Evolutionary conservation across 2,329 filamentous ascomycete species (phyloP), one percentile per base, ranked within the genome.

Genomic region (Amauroascus verrucosus): DNA sequence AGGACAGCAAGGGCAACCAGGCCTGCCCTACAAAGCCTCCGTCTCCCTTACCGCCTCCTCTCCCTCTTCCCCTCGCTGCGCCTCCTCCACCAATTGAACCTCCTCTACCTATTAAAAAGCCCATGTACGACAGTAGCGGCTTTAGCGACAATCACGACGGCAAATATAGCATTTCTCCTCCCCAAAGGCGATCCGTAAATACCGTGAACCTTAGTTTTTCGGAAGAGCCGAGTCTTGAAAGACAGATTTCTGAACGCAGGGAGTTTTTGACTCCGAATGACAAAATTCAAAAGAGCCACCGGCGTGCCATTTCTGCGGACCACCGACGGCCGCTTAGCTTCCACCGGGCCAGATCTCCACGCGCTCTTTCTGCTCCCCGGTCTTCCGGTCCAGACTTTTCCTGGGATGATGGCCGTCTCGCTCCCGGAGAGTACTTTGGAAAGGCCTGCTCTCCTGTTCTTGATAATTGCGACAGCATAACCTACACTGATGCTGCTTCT

Each of bases 231-330:
- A 66, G 64, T 14, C 58, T 71, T 30, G 65, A 67, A 43, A 67
- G 67, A 51, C 38, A 51, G 24, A 9, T 37, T 65, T 91, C 88
- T 26, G 90, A 95, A 69, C 78, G 80, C 58, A 79, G 88, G 60
- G 81, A 86, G 61, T 84, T 82, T 62, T 75, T 95, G 51, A 75
- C 84, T 55, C 82, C 86, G 43, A 75, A 82, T 40, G 74, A 83
- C 46, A 49, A 40, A 16, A 24, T 77, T 80, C 20, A 35, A 33
- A 38, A 30, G 5, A 79, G 81, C 30, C 70, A 76, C 24, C 80
- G 86, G 60, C 80, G 88, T 63, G 82, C 87, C 9, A 75, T 82
- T 13, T 91, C 86, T 32, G 70, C 65, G 54, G 71, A 80, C 63
- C 73, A 72, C 58, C 66, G 68, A 56, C 65, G 67, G 60, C 63